A percentile compares a stretch with the other conserved stretches of the same genome.
Conservation (phyloP, 805 yeast species). For the Babjeviella inositovora region DNA sequence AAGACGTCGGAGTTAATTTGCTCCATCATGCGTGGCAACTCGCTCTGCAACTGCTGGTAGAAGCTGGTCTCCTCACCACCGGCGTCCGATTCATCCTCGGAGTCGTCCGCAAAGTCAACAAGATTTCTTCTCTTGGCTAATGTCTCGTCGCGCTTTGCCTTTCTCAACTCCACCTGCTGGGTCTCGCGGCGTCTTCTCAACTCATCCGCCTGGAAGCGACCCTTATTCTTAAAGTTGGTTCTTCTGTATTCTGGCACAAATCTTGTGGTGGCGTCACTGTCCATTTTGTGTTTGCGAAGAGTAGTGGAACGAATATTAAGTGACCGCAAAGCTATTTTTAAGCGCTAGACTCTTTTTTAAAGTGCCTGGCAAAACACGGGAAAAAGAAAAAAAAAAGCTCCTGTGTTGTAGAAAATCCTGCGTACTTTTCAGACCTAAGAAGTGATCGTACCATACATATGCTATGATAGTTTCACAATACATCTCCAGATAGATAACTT, state of each 20-base stretch:
- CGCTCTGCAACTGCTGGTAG: slow-evolving; percentile 35
- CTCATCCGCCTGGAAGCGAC: slow-evolving; percentile 89
- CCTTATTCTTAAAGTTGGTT: slow-evolving; percentile 88
- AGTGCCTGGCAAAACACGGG: too few relatives aligned
- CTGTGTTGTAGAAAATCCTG: too few relatives aligned
- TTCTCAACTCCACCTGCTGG: slow-evolving; percentile 91
- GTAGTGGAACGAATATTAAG: too few relatives aligned
- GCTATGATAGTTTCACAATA: too few relatives aligned
- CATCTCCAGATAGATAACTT: too few relatives aligned
- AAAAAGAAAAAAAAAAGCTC: too few relatives aligned
- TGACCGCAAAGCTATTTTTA: too few relatives aligned
- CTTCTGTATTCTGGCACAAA: slow-evolving; percentile 97
- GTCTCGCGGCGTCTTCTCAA: slow-evolving; percentile 95
- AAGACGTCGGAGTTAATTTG: slow-evolving; percentile 61
- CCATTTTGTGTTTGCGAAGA: slow-evolving; percentile 29
- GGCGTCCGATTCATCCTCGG: slow-evolving; percentile 33
- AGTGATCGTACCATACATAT: too few relatives aligned
- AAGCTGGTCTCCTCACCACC: slow-evolving; percentile 27
- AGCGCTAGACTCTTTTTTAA: too few relatives aligned
- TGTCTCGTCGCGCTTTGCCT: slow-evolving; percentile 92
- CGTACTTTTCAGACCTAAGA: too few relatives aligned
- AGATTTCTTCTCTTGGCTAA: slow-evolving; percentile 87
- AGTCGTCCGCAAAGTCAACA: slow-evolving; percentile 22
- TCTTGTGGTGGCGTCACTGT: slow-evolving; percentile 59
- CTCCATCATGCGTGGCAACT: slow-evolving; percentile 75